phyloP scores from a whole-genome alignment of 2,329 filamentous ascomycete species.

The Fusarium torulosum region DNA sequence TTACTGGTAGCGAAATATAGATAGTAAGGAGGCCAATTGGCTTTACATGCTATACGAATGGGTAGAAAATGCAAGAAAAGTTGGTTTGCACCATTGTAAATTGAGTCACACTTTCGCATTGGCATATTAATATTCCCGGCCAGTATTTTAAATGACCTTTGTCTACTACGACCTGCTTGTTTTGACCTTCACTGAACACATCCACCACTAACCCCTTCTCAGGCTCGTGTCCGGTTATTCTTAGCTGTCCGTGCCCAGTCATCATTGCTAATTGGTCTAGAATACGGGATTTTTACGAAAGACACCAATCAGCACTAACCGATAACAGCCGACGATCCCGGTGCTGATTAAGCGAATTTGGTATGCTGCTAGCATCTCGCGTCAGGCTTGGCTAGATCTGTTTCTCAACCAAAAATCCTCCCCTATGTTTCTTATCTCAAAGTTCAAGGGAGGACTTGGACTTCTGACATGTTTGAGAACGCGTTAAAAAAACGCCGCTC shows the following conservation, averaged over 20 bases:
- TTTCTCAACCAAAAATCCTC: conserved; percentile 8
- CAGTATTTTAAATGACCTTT: too few relatives aligned
- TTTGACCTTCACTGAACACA: background rate
- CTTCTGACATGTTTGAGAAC: conserved; percentile 20
- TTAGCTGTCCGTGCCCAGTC: background rate
- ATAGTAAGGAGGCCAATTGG: background rate
- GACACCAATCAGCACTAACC: conserved; percentile 6
- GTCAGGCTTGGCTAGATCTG: conserved; percentile 15
- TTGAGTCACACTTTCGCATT: too few relatives aligned
- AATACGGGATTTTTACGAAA: background rate
- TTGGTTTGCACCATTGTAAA: too few relatives aligned
- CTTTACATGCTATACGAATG: too few relatives aligned
- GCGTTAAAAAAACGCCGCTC: conserved; percentile 2
- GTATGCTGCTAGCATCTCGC: conserved; percentile 5
- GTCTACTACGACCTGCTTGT: too few relatives aligned
- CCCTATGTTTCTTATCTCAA: background rate
- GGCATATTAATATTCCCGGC: too few relatives aligned
- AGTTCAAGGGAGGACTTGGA: conserved; percentile 1
- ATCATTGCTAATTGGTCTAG: background rate
- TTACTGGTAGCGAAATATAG: conserved; percentile 13
- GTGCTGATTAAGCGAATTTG: conserved; percentile 26
- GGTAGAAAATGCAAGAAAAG: too few relatives aligned
- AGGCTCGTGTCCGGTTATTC: background rate
- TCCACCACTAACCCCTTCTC: background rate
- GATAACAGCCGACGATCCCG: conserved; percentile 21